Evolutionary conservation across 2,329 filamentous ascomycete species (phyloP).

Genomic region (Huntiella omanensis): DNA sequence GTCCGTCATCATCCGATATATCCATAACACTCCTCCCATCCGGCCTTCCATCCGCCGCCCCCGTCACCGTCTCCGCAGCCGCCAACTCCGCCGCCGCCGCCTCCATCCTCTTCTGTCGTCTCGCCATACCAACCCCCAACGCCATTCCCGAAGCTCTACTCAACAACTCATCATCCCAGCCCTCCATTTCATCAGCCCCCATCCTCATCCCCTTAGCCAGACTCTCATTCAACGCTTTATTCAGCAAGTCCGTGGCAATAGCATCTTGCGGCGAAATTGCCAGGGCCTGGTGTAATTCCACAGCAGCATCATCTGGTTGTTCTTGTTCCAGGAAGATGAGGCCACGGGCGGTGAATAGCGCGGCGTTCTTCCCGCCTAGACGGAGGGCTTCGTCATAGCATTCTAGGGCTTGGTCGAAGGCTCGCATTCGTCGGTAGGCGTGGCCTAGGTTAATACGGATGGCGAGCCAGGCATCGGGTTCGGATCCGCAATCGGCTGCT

Average conservation of each 20-base stretch:
- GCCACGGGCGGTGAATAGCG: conserved; percentile 66
- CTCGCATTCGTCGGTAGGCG: conserved; percentile 54
- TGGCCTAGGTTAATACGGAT: conserved; percentile 82
- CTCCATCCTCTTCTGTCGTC: conserved; percentile 10
- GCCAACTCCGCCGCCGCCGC: conserved; percentile 18
- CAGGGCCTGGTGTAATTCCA: conserved; percentile 67
- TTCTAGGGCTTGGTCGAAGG: conserved; percentile 50
- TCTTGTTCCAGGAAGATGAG: conserved; percentile 66
- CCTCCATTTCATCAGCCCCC: conserved; percentile 26
- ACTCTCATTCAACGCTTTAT: conserved; percentile 49
- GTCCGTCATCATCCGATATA: conserved; percentile 33
- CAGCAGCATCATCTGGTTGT: conserved; percentile 56
- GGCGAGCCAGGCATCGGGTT: conserved; percentile 64
- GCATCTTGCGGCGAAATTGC: conserved; percentile 64
- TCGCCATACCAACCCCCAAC: conserved; percentile 20
- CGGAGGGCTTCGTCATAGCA: conserved; percentile 80
- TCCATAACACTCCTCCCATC: conserved; percentile 33
- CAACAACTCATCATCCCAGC: conserved; percentile 35
- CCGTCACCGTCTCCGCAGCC: conserved; percentile 14
- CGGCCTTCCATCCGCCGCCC: conserved; percentile 15
- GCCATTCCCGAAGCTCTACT: conserved; percentile 11
- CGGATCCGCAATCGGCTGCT: conserved; percentile 63
- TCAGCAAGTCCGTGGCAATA: conserved; percentile 60
- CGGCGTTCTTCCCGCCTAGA: conserved; percentile 59
- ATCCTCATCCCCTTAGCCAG: conserved; percentile 24